Evolutionary conservation across 495 filamentous ascomycete genomes (phyloP).

Genomic region (Thermochaetoides thermophila): DNA sequence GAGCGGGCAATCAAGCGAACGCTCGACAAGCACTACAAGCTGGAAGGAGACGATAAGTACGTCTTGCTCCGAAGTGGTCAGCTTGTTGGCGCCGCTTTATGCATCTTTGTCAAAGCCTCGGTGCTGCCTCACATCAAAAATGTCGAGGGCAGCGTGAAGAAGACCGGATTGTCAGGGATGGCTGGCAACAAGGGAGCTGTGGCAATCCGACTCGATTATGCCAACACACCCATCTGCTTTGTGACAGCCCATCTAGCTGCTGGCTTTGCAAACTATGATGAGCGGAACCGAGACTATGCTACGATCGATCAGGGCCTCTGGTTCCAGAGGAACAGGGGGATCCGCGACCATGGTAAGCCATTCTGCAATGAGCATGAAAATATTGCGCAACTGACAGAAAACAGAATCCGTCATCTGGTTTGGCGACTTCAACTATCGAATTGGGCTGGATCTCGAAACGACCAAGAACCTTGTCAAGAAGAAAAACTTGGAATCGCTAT

Average conservation of each 20-base stretch:
- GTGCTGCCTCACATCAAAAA: slow-evolving; percentile 74
- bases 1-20: slow-evolving; percentile 65
- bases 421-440: slow-evolving; percentile 97
- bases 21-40: slow-evolving; percentile 53
- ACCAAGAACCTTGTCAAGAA: slow-evolving; percentile 58
- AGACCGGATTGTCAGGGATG: slow-evolving; percentile 94
- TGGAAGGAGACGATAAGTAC: slow-evolving; percentile 56
- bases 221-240: slow-evolving; percentile 85
- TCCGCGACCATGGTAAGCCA: slow-evolving; percentile 63
- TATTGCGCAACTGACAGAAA: not conserved
- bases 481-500: slow-evolving; percentile 61
- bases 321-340: slow-evolving; percentile 78
- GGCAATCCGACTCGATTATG: slow-evolving; percentile 89
- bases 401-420: slow-evolving; percentile 83
- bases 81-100: slow-evolving; percentile 82
- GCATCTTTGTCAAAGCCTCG: slow-evolving; percentile 75
- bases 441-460: slow-evolving; percentile 68
- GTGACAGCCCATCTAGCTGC: slow-evolving; percentile 95
- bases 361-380: not conserved
- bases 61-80: slow-evolving; percentile 83
- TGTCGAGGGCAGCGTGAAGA: slow-evolving; percentile 90
- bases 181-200: slow-evolving; percentile 98
- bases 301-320: slow-evolving; percentile 78
- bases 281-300: slow-evolving; percentile 80
- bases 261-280: slow-evolving; percentile 93